These are phyloP conservation scores for Saccharomycopsis vini DNA, from an alignment of 805 yeast genomes.

Conservation along the genomic window DNA sequence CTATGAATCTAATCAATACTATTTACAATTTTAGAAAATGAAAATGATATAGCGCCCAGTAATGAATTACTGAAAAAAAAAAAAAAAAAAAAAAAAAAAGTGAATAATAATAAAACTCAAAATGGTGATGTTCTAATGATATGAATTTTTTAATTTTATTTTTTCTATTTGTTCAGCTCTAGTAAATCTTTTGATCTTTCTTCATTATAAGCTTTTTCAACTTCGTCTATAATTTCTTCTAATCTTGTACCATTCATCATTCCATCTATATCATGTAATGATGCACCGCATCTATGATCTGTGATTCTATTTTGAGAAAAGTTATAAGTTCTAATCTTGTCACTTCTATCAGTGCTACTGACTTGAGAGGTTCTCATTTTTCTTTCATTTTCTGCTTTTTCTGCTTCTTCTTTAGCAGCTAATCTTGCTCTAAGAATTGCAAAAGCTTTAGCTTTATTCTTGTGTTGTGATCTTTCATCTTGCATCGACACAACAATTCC, in stretches of 20 bases:
- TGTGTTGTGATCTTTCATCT: constrained; percentile 91
- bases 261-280: constrained; percentile 66
- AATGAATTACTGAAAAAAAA: too few relatives aligned
- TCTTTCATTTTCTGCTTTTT: constrained; percentile 56
- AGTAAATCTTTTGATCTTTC: constrained; percentile 31
- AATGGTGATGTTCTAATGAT: too few relatives aligned
- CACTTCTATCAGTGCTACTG: constrained; percentile 79
- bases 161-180: background rate
- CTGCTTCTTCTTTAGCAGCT: constrained; percentile 69
- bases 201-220: constrained; percentile 38
- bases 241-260: constrained; percentile 52
- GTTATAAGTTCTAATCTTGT: constrained; percentile 89
- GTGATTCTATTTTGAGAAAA: constrained; percentile 88
- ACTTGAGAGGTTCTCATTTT: constrained; percentile 74
- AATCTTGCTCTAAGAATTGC: constrained; percentile 71
- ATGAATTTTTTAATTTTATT: too few relatives aligned
- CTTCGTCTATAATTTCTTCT: constrained; percentile 46
- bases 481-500: constrained; percentile 87
- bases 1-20: background rate
- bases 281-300: constrained; percentile 82
- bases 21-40: too few relatives aligned
- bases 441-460: constrained; percentile 88
- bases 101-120: too few relatives aligned
- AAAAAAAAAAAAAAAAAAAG: too few relatives aligned
- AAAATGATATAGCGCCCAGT: too few relatives aligned